Base-by-base conservation (phyloP, 257 asterid genomes). In the Solanum appendiculatum region DNA sequence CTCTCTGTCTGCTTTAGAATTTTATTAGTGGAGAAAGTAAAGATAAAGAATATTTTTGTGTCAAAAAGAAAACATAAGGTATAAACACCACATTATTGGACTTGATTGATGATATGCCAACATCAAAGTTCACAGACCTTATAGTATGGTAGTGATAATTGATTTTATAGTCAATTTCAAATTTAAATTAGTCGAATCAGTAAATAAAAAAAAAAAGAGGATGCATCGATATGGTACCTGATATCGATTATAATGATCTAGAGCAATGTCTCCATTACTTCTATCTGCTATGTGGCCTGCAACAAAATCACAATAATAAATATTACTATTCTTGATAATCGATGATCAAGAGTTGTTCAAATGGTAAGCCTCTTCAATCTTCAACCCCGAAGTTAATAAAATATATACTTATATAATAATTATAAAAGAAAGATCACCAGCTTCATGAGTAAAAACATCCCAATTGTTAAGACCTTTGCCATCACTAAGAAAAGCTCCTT, bases 381-480 rank as follows among this genome's bases (percentile, higher is more conserved):
- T 51, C 1, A 51, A 51, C 16, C 16, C 0, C 60, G 60, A 51
- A 2, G 23, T 51, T 16, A 16, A 51, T 51, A 51, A 51, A 51
- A 51, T 51, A 16, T 51, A 51, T 0, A 44, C 54, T 44, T 44
- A 4, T 40, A 40, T 44, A 44, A 54, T 58, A 9, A 23, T 68
- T 69, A 69, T 40, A 33, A 21, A 48, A 44, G 39, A 80, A 80
- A 56, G 27, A 13, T 51, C 56, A 91, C 92, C 92, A 66, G 87
- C 31, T 69, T 85, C 73, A 63, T 89, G 92, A 80, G 91, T 83
- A 68, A 90, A 90, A 46, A 87, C 85, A 82, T 91, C 93, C 93
- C 93, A 91, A 75, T 90, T 91, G 78, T 82, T 91, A 16, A 87
- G 89, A 46, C 93, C 92, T 87, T 90, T 91, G 44, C 92, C 93